Percentiles rank a stretch among this genome's conserved stretches.
phyloP scores from a whole-genome alignment of 208 protist genomes.

The Crithidia expoeki region DNA sequence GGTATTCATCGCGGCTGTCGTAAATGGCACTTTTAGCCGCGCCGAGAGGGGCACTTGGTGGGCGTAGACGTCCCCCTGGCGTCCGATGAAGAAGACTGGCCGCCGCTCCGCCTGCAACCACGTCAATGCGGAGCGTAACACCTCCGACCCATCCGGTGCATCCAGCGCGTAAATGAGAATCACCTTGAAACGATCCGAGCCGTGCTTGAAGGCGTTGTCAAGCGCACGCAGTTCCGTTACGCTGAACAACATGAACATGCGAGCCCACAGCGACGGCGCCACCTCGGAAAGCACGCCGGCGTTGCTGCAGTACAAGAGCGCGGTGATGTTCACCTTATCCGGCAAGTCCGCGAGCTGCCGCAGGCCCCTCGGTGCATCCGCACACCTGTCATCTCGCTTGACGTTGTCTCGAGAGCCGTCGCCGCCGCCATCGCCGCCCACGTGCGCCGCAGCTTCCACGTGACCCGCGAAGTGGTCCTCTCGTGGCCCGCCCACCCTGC shows the following conservation, averaged over 20 bases:
- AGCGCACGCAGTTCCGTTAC: constrained; percentile 36
- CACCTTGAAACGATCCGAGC: constrained; percentile 65
- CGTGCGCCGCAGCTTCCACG: neutral
- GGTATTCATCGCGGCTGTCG: constrained; percentile 36
- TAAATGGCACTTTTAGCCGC: constrained; percentile 57
- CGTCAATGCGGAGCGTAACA: constrained; percentile 37
- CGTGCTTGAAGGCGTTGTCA: constrained; percentile 47
- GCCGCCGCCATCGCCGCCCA: neutral
- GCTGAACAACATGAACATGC: constrained; percentile 62
- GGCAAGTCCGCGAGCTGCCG: constrained; percentile 24
- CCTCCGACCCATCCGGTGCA: constrained; percentile 30
- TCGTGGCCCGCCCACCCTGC: neutral
- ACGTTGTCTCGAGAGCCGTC: neutral
- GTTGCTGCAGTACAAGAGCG: constrained; percentile 58
- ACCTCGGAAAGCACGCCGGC: constrained; percentile 33
- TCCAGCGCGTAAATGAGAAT: constrained; percentile 70
- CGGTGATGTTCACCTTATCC: constrained; percentile 56
- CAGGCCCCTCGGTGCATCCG: neutral
- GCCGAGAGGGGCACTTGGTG: constrained; percentile 33
- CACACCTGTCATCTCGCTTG: neutral
- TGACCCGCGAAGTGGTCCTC: constrained; percentile 3
- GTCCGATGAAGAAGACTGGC: constrained; percentile 69
- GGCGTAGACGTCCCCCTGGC: constrained; percentile 25
- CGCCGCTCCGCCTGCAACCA: constrained; percentile 53
- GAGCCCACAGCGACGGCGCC: constrained; percentile 50